Base-by-base conservation (phyloP, 106 monocot species). In the Acorus gramineus region DNA sequence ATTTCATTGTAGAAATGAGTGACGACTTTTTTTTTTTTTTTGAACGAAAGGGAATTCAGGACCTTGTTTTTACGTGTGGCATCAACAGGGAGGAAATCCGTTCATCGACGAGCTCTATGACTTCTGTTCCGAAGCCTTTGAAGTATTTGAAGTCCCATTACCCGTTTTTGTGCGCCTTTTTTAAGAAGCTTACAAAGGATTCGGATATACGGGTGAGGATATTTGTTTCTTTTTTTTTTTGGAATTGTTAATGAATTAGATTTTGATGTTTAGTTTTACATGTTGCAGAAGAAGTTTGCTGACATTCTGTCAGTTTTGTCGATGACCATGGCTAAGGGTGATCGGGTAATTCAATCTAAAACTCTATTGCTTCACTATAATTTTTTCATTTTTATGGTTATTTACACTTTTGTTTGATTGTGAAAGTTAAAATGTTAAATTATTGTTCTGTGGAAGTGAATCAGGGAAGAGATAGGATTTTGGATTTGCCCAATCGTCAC, bases 231-330 rank as follows among this genome's bases (percentile, higher is more conserved):
- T 56, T 7, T 12, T n/a, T 14, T 50, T 11, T 8, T 52, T 52
- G 28, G 28, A 28, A 28, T 13, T 65, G 42, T 44, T 62, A 59
- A 6, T 48, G 4, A 10, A 49, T 13, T 47, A 4, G 42, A 55
- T 5, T 45, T 48, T 77, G 14, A 58, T 43, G 28, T 60, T 44
- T 51, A 58, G 62, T 6, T 28, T 7, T 42, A 66, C 63, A 50
- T 50, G 49, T 75, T 74, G 61, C 83, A 98, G 98, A 98, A 92
- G 68, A 88, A 89, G 66, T 60, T 92, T 2, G 98, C 92, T 2
- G 98, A 98, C 68, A 81, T 98, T 73, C 79, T 98, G 9, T 98
- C 98, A n/a, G 92, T 98, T 55, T 69, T 92, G 74, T 91, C 98
- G 28, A 65, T 98, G 68, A 98, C 98, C 49, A 98, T 98, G 98